These are phyloP conservation scores for Phylloporus arenicola DNA, from an alignment of 768 basidiomycete genomes.

Conservation along the genomic window DNA sequence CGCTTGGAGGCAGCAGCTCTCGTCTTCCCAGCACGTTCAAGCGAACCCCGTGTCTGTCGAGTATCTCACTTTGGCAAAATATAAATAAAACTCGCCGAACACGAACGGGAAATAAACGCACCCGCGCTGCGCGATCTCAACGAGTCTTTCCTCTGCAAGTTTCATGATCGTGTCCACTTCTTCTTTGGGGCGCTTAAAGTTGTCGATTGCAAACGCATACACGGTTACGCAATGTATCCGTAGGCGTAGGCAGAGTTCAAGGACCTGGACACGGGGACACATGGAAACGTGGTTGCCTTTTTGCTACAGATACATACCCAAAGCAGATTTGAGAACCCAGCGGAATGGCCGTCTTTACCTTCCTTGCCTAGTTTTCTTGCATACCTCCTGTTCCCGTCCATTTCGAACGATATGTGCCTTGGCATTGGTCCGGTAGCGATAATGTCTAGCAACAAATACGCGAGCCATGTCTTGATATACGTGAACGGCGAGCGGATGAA, in stretches of 20 bases:
- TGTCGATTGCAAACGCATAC: conserved; percentile 98
- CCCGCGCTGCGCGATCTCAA: conserved; percentile 80
- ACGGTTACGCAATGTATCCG: conserved; percentile 79
- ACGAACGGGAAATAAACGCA: conserved; percentile 33
- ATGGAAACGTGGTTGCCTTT: not conserved
- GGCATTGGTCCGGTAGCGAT: conserved; percentile 84
- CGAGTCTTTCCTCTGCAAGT: conserved; percentile 71
- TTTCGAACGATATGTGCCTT: conserved; percentile 86
- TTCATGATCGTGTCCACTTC: conserved; percentile 88
- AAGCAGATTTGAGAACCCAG: conserved; percentile 76
- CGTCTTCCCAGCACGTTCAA: conserved; percentile 76
- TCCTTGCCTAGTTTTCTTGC: conserved; percentile 63
- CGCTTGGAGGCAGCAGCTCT: conserved; percentile 70
- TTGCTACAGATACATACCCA: conserved; percentile 48
- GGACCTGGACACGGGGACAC: conserved; percentile 45
- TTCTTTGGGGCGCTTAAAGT: conserved; percentile 81
- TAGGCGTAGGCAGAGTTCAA: conserved; percentile 82
- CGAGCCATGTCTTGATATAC: conserved; percentile 20
- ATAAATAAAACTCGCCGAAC: not conserved
- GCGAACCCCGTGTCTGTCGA: conserved; percentile 78
- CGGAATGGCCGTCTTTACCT: conserved; percentile 75
- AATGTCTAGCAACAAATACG: conserved; percentile 51
- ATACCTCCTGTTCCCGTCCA: conserved; percentile 96
- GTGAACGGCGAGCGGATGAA: conserved; percentile 10
- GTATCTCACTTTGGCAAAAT: conserved; percentile 53